Evolutionary conservation across 164 flowering plant genomes (phyloP).

Genomic region (Liriodendron chinense): DNA sequence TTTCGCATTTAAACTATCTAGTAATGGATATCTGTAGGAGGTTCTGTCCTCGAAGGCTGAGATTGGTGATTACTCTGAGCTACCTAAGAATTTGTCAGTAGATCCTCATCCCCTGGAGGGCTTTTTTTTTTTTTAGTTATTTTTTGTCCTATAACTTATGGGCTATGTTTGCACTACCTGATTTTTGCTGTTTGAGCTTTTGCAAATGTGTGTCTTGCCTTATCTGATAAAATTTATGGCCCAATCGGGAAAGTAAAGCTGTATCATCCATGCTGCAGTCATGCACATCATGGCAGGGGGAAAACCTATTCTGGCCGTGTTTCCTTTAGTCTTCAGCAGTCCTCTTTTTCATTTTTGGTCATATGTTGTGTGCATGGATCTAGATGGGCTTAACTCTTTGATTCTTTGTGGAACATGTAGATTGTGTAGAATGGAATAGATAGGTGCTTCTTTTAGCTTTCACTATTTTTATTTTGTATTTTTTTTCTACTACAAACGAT

Average conservation of each 20-base stretch:
- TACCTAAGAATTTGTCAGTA: too few relatives aligned
- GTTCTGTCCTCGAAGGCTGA: too few relatives aligned
- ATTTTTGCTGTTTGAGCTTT: background rate
- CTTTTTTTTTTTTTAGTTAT: too few relatives aligned
- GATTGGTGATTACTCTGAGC: too few relatives aligned
- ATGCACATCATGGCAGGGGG: background rate
- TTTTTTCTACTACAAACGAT: background rate
- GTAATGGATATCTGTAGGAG: too few relatives aligned
- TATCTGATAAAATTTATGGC: background rate
- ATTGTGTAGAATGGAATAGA: background rate
- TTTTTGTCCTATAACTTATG: too few relatives aligned
- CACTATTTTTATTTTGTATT: background rate
- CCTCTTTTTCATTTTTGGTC: background rate
- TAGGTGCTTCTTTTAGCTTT: background rate
- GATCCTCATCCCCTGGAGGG: too few relatives aligned
- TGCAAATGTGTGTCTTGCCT: background rate
- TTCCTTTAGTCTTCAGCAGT: background rate
- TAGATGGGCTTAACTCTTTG: background rate
- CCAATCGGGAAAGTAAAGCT: background rate
- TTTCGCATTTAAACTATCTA: too few relatives aligned
- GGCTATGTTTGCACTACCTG: too few relatives aligned
- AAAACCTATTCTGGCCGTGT: background rate
- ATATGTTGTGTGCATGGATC: too few relatives aligned
- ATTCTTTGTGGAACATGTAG: background rate
- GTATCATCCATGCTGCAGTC: background rate